Base-by-base conservation (phyloP, 1,284 basidiomycete genomes). In the Sanguinoderma infundibulare region DNA sequence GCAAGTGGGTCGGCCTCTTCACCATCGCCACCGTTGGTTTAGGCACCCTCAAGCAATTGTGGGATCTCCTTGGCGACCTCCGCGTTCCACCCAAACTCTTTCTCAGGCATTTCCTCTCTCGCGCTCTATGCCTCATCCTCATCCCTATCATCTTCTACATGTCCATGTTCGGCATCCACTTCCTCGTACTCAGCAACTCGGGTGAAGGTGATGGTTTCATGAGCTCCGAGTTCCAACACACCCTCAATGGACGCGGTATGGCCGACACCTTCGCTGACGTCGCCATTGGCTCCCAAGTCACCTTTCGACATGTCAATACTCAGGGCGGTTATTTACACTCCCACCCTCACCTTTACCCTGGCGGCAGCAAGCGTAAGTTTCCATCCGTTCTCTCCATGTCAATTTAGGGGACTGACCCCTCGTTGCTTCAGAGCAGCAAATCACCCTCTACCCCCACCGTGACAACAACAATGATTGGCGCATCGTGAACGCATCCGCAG, bases 181-280 rank as follows among this genome's bases (percentile, higher is more conserved):
- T 99, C 77, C 77, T 88, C 73, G 85, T 99, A 65, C 81, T 99
- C 35, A 86, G 87, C 71, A 91, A 89, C 75, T 92, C 93, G 2
- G 98, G 98, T 35, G 96, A 98, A 61, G 98, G 98, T 1, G 98
- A 99, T 75, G 95, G 95, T 0, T 99, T 99, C 78, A 99, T 99
- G 98, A 96, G 92, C 79, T 94, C 95, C 14, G 95, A 96, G 71
- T 99, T 99, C 79, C 96, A 98, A 77, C 96, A 98, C 73, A 98
- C 96, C 0, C 83, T 99, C 8, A 82, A 90, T n/a, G 96, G 96
- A 8, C 89, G 91, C 60, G 86, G 89, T 17, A 98, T 98, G 96
- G 81, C 82, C 8, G 95, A 99, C 75, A 99, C 97, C 0, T 97
- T 81, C 75, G 93, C 95, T 22, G 97, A 98, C 72, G 86, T 99